Base-by-base conservation (phyloP, 2,329 filamentous ascomycete species). In the Paraphaeosphaeria sporulosa region DNA sequence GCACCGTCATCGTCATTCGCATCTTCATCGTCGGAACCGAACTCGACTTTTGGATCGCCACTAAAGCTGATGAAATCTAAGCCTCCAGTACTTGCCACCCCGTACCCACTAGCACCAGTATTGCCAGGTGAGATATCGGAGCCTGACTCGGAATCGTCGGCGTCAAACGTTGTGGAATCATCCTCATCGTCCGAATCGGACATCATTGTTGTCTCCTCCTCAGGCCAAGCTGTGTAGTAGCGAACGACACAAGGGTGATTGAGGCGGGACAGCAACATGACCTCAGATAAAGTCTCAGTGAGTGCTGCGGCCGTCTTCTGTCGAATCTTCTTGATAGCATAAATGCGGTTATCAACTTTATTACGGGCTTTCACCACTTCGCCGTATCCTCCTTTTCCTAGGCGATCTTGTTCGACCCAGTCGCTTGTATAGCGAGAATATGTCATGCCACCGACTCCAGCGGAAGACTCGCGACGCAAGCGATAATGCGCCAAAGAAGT, bases 261-360 rank as follows among this genome's bases (percentile, higher is more conserved):
- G 58, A 99, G 85, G 61, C 93, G 88, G n/a, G 94, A 96, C 17
- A 99, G 83, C 9, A 98, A 81, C 74, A 94, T 90, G 43, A 97
- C 94, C 76, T 95, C 92, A 57, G 91, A 93, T 27, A 94, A 76
- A 13, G 94, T 89, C 73, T 97, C 91, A 0, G 91, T 94, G 42
- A 98, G 82, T 5, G 84, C 83, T 12, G 89, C 85, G 27, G 90
- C 86, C 0, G 92, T 92, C 54, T 90, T 89, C 67, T 95, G 92
- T 1, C 89, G 92, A 63, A 99, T 95, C 76, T 98, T 97, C 77
- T 99, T 99, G 74, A 99, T 92, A 19, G 95, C 95, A 78, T 98
- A 99, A 46, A 96, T 90, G 59, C 94, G 91, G 0, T 92, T 92
- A 74, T 98, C 95, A 4, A 97, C 87, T 79, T 95, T 97, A 77